A percentile compares a stretch with the other conserved stretches of the same genome.
phyloP scores from a whole-genome alignment of 1,284 basidiomycete genomes.

The Ganoderma leucocontextum region DNA sequence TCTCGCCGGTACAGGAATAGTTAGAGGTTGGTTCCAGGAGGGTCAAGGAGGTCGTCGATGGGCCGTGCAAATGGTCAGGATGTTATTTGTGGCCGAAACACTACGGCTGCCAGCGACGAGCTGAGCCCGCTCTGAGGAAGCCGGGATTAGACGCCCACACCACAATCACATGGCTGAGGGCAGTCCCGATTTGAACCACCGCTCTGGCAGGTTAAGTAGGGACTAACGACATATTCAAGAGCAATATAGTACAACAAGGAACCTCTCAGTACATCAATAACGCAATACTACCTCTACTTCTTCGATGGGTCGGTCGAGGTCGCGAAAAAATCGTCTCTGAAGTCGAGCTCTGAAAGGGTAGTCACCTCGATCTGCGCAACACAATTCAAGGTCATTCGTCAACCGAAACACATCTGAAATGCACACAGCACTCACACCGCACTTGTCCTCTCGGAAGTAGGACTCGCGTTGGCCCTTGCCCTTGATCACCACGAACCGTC shows the following conservation, averaged over 20 bases:
- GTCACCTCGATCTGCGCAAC: slow-evolving; percentile 50
- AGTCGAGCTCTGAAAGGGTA: slow-evolving; percentile 45
- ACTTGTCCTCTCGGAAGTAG: slow-evolving; percentile 35
- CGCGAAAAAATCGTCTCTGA: slow-evolving; percentile 51
- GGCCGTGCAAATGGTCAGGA: slow-evolving; percentile 7
- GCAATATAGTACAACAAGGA: not conserved
- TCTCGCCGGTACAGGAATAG: slow-evolving; percentile 17
- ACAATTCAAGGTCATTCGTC: slow-evolving; percentile 13
- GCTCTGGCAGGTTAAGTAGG: not conserved
- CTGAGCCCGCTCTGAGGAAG: not conserved
- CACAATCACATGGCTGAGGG: slow-evolving; percentile 5
- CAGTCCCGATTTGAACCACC: not conserved
- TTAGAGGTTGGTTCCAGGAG: not conserved
- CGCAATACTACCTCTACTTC: slow-evolving; percentile 7
- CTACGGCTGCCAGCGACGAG: slow-evolving; percentile 14
- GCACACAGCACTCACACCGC: slow-evolving; percentile 43
- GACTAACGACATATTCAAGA: not conserved
- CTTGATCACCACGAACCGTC: slow-evolving; percentile 67
- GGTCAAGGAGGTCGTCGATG: slow-evolving; percentile 10
- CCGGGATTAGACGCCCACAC: not conserved
- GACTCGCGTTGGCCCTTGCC: slow-evolving; percentile 47
- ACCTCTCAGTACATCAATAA: not conserved
- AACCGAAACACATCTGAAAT: not conserved
- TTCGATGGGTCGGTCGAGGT: slow-evolving; percentile 25
- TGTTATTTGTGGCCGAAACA: slow-evolving; percentile 17